Evolutionary conservation across 2,329 filamentous ascomycete species (phyloP).

Genomic region (Paracoccidioides lutzii): DNA sequence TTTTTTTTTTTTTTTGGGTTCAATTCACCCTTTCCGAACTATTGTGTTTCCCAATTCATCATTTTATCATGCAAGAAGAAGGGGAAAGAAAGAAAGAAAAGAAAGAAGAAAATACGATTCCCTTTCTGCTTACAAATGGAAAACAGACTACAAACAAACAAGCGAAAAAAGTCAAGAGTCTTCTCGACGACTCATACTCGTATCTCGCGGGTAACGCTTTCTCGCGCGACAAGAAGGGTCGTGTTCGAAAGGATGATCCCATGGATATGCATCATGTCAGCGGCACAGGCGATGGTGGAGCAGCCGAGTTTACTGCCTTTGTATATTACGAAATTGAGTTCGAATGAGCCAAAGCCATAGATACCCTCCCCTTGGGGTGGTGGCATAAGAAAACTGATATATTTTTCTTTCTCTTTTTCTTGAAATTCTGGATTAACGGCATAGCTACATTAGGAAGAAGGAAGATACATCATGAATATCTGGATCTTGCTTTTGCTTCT

Average conservation of each 20-base stretch:
- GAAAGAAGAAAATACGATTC: neutral
- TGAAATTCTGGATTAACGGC: too few species aligned
- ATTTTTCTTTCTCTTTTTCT: neutral
- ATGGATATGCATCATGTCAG: slow-evolving; percentile 57
- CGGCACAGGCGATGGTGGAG: slow-evolving; percentile 52
- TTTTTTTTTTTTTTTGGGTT: neutral
- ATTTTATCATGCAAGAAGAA: too few species aligned
- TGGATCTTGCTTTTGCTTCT: too few species aligned
- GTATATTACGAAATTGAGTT: slow-evolving; percentile 96
- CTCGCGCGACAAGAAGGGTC: slow-evolving; percentile 82
- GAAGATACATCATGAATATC: too few species aligned
- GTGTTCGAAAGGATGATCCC: slow-evolving; percentile 80
- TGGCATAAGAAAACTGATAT: neutral
- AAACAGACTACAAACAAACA: slow-evolving; percentile 67
- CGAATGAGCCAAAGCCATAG: slow-evolving; percentile 23
- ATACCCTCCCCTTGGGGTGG: neutral
- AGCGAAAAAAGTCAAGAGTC: slow-evolving; percentile 63
- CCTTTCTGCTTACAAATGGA: slow-evolving; percentile 5
- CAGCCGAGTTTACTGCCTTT: slow-evolving; percentile 77
- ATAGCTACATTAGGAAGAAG: too few species aligned
- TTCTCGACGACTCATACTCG: slow-evolving; percentile 71
- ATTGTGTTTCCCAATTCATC: too few species aligned
- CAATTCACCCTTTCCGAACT: neutral
- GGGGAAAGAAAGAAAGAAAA: too few species aligned
- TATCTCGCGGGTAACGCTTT: slow-evolving; percentile 93